Percentiles rank a stretch among this genome's conserved stretches.
Conservation (phyloP, 1,284 basidiomycete genomes). For the Cryptococcus amylolentus region DNA sequence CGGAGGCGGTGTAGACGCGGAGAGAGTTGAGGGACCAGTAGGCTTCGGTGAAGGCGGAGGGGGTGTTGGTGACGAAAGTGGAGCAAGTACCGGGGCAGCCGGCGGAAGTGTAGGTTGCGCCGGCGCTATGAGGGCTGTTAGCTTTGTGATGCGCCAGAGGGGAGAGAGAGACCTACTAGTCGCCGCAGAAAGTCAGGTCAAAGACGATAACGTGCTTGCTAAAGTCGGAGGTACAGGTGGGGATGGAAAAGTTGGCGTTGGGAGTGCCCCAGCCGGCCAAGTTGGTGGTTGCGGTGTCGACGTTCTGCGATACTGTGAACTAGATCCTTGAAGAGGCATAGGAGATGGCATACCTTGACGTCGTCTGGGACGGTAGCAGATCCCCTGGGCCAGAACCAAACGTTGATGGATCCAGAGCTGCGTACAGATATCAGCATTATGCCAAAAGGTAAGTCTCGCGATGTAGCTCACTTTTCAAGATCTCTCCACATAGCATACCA, state of each 20-base stretch:
- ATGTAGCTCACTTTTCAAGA: slow-evolving; percentile 29
- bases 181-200: slow-evolving; percentile 47
- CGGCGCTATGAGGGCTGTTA: slow-evolving; percentile 18
- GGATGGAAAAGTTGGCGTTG: slow-evolving; percentile 38
- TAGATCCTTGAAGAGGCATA: background rate
- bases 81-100: slow-evolving; percentile 38
- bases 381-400: slow-evolving; percentile 42
- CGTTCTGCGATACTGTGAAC: slow-evolving; percentile 15
- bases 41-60: slow-evolving; percentile 56
- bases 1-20: slow-evolving; percentile 54
- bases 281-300: slow-evolving; percentile 24
- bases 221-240: slow-evolving; percentile 35
- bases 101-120: slow-evolving; percentile 26
- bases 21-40: slow-evolving; percentile 64
- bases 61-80: slow-evolving; percentile 56
- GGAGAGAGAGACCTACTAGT: slow-evolving; percentile 27
- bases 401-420: slow-evolving; percentile 34
- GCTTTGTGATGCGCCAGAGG: background rate
- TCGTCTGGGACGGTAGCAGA: slow-evolving; percentile 37
- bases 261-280: slow-evolving; percentile 32
- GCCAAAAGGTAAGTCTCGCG: background rate
- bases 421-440: background rate
- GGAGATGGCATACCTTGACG: slow-evolving; percentile 29
- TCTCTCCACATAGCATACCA: slow-evolving; percentile 62
- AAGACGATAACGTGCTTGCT: slow-evolving; percentile 45